phyloP scores from a whole-genome alignment of 2,329 filamentous ascomycete species.

The Aspergillus fructus region DNA sequence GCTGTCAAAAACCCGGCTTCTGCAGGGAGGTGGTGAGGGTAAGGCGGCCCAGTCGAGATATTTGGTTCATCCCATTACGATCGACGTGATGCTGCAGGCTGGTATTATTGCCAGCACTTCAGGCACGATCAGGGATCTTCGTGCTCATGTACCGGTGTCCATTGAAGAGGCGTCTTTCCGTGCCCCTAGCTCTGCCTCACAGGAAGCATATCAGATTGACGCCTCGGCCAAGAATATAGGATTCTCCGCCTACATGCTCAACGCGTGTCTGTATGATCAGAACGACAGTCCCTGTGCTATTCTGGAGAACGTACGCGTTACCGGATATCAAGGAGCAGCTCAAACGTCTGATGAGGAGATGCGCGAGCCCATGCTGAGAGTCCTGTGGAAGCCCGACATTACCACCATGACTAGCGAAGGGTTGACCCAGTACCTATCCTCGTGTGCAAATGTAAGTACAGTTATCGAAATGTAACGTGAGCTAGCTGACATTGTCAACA shows the following conservation, averaged over 20 bases:
- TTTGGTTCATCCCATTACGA: not conserved
- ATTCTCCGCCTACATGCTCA: not conserved
- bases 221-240: not conserved
- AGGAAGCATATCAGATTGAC: not conserved
- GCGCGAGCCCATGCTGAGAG: not conserved
- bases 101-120: not conserved
- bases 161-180: not conserved
- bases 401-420: not conserved
- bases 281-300: not conserved
- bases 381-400: conserved; percentile 3
- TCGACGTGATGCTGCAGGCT: not conserved
- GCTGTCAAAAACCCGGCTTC: not conserved
- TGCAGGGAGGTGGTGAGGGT: not conserved
- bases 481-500: not conserved
- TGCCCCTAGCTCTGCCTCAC: not conserved
- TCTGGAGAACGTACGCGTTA: not conserved
- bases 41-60: not conserved
- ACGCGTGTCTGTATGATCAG: not conserved
- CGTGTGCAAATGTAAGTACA: not conserved
- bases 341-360: not conserved
- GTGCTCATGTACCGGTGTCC: not conserved
- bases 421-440: not conserved
- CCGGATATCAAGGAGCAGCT: not conserved
- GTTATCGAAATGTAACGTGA: not conserved
- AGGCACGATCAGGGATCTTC: not conserved